A percentile compares a stretch with the other conserved stretches of the same genome.
phyloP scores from a whole-genome alignment of 306 rosid genomes.

The Amphicarpaea edgeworthii region DNA sequence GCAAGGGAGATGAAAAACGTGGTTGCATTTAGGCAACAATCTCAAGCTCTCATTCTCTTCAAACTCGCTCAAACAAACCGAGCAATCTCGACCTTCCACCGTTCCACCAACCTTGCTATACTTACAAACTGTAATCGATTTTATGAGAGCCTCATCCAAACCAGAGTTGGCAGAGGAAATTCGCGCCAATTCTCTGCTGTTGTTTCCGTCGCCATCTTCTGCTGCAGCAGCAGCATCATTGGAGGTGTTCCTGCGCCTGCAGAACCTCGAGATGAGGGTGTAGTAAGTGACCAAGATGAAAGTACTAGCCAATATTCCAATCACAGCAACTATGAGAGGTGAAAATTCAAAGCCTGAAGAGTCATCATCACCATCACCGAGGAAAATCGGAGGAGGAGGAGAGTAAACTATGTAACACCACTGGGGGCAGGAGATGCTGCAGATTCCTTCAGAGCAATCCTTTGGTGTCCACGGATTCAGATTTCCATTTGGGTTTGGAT shows the following conservation, averaged over 20 bases:
- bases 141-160: conserved; percentile 64
- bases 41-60: conserved; percentile 72
- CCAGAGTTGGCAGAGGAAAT: conserved; percentile 48
- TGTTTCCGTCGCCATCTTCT: neutral
- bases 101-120: conserved; percentile 56
- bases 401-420: conserved; percentile 76
- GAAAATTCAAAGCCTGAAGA: conserved; percentile 59
- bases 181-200: conserved; percentile 44
- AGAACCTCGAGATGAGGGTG: conserved; percentile 67
- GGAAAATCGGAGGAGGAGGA: conserved; percentile 70
- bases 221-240: neutral
- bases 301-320: conserved; percentile 73
- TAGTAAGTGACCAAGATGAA: conserved; percentile 70
- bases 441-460: conserved; percentile 73
- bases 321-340: conserved; percentile 74
- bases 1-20: conserved; percentile 85
- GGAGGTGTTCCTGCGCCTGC: conserved; percentile 45
- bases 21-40: conserved; percentile 75
- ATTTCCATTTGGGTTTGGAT: neutral
- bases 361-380: neutral
- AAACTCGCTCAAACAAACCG: conserved; percentile 82
- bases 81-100: conserved; percentile 74
- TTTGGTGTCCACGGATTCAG: conserved; percentile 61
- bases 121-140: conserved; percentile 65
- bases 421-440: conserved; percentile 84